phyloP scores from a whole-genome alignment of 2,329 filamentous ascomycete species.

The Escovopsis sp. region DNA sequence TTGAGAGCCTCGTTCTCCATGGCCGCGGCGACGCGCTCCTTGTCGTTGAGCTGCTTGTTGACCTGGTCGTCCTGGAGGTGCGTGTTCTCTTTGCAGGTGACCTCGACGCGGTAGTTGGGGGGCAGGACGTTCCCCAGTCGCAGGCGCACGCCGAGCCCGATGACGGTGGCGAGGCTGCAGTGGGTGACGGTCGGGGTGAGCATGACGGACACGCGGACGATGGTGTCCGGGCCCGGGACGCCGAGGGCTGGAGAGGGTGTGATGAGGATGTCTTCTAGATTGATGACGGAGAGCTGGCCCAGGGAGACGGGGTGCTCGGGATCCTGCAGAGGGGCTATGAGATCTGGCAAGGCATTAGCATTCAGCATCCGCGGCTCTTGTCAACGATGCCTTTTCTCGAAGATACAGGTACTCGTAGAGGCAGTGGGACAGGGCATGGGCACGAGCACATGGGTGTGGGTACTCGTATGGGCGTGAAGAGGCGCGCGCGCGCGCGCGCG shows the following conservation, averaged over 20 bases:
- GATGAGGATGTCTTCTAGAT: constrained; percentile 85
- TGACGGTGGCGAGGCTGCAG: constrained; percentile 91
- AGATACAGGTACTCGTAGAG: no score
- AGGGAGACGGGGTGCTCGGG: constrained; percentile 92
- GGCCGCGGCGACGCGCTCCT: constrained; percentile 89
- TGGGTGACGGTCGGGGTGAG: constrained; percentile 95
- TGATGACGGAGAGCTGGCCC: constrained; percentile 86
- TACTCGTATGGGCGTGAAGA: no score
- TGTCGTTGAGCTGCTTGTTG: constrained; percentile 92
- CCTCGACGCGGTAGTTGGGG: constrained; percentile 81
- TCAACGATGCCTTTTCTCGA: not conserved
- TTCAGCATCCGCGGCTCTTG: not conserved
- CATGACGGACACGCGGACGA: constrained; percentile 66
- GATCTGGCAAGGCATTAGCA: constrained; percentile 39
- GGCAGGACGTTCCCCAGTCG: constrained; percentile 82
- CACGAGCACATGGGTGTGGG: not conserved
- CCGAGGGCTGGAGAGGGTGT: constrained; percentile 24
- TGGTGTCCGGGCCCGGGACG: constrained; percentile 34
- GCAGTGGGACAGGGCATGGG: no score
- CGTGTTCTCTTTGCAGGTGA: constrained; percentile 90
- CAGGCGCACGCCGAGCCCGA: constrained; percentile 84
- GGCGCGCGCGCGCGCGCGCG: no score
- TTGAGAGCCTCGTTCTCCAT: constrained; percentile 86
- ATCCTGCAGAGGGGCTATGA: constrained; percentile 89
- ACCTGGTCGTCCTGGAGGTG: constrained; percentile 90